Conservation (phyloP, 495 filamentous ascomycete genomes). For the Filosporella fistucella region DNA sequence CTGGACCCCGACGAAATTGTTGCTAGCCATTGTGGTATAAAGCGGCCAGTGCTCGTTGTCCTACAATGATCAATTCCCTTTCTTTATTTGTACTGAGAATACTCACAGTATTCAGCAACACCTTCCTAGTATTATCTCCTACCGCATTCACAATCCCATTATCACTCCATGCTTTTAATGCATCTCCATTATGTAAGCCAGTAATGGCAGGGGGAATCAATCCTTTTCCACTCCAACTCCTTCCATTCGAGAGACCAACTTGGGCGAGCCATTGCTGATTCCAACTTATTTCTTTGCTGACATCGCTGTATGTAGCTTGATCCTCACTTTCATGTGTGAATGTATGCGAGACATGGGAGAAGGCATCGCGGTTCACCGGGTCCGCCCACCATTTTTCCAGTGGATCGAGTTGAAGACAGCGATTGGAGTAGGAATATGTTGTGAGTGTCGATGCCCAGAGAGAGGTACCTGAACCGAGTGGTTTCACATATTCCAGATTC, state of each 20-base stretch:
- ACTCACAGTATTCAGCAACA: slow-evolving; percentile 34
- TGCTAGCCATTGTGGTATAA: slow-evolving; percentile 40
- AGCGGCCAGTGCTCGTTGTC: slow-evolving; percentile 49
- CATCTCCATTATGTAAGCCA: slow-evolving; percentile 60
- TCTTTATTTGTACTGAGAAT: too few species aligned
- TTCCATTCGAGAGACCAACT: slow-evolving; percentile 37
- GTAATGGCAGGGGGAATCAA: slow-evolving; percentile 63
- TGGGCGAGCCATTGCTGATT: slow-evolving; percentile 55
- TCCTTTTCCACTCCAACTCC: slow-evolving; percentile 42
- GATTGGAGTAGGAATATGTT: slow-evolving; percentile 40
- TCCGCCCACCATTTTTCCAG: slow-evolving; percentile 43
- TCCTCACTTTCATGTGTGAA: slow-evolving; percentile 57
- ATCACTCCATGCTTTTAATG: slow-evolving; percentile 53
- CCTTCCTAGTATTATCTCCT: slow-evolving; percentile 56
- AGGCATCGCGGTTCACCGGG: slow-evolving; percentile 41
- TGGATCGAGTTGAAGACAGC: slow-evolving; percentile 44
- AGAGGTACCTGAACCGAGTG: slow-evolving; percentile 49
- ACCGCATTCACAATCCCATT: slow-evolving; percentile 56
- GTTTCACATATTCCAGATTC: slow-evolving; percentile 49
- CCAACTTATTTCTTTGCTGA: slow-evolving; percentile 51
- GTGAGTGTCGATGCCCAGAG: slow-evolving; percentile 47
- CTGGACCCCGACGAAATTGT: slow-evolving; percentile 51
- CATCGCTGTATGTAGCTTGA: slow-evolving; percentile 56
- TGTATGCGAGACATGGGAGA: slow-evolving; percentile 55
- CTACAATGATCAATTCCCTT: not conserved